Conservation (phyloP, 495 filamentous ascomycete genomes). For the Tuber microsphaerosporum region DNA sequence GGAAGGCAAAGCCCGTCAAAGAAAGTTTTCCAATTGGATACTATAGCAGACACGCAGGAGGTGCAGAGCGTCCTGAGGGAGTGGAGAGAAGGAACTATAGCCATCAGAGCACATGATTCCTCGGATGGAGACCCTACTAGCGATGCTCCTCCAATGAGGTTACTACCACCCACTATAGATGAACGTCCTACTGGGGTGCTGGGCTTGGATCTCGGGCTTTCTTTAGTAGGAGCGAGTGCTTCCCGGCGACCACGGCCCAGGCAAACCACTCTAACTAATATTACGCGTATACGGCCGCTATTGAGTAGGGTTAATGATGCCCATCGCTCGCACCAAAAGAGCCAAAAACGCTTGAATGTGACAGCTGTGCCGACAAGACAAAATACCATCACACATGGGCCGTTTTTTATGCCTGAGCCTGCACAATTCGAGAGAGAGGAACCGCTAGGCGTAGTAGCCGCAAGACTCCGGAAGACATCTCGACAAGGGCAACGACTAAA, state of each 20-base stretch:
- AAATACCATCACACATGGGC: constrained; percentile 15
- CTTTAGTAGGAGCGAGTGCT: not conserved
- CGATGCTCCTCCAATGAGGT: not conserved
- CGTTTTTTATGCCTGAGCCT: constrained; percentile 17
- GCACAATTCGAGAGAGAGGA: constrained; percentile 19
- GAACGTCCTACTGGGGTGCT: not conserved
- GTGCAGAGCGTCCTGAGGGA: constrained; percentile 58
- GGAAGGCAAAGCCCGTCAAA: constrained; percentile 67
- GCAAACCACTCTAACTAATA: constrained; percentile 25
- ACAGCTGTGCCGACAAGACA: constrained; percentile 12
- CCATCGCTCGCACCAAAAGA: constrained; percentile 11
- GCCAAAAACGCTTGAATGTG: constrained; percentile 3
- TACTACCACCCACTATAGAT: not conserved
- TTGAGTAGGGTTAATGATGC: constrained; percentile 6
- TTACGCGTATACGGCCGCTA: constrained; percentile 14
- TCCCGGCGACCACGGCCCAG: not conserved
- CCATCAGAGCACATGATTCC: constrained; percentile 11
- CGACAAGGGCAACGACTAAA: constrained; percentile 13
- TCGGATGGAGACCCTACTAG: not conserved
- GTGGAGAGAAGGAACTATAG: constrained; percentile 63
- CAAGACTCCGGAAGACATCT: constrained; percentile 21
- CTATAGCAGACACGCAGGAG: constrained; percentile 65
- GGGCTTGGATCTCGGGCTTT: not conserved
- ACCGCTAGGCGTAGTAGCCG: constrained; percentile 16
- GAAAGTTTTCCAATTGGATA: constrained; percentile 69